Evolutionary conservation across 139 green algal genomes (phyloP).

Genomic region (Micromonas commoda): DNA sequence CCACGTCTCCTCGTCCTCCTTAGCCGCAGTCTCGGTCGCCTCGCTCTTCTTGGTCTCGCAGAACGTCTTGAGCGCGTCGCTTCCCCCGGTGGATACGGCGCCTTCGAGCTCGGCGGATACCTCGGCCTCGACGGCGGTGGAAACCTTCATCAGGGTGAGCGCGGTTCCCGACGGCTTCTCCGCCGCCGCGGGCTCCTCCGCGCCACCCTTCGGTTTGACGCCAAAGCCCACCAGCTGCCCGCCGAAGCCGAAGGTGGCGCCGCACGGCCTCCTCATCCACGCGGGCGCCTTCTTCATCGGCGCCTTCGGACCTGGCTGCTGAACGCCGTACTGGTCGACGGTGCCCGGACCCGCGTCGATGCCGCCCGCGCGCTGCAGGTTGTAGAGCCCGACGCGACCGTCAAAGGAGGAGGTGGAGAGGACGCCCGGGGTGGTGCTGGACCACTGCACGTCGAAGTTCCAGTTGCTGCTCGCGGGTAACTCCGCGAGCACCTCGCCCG

Average conservation of each 20-base stretch:
- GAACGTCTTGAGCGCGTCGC: conserved; percentile 56
- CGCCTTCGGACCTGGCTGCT: conserved; percentile 23
- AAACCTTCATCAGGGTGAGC: conserved; percentile 46
- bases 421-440: conserved; percentile 53
- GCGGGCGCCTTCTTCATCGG: conserved; percentile 52
- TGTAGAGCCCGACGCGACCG: conserved; percentile 52
- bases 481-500: conserved; percentile 46
- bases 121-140: conserved; percentile 64
- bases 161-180: background rate
- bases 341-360: background rate
- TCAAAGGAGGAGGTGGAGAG: conserved; percentile 69
- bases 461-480: conserved; percentile 52
- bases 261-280: conserved; percentile 76
- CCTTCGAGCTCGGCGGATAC: conserved; percentile 67
- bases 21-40: no score
- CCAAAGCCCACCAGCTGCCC: conserved; percentile 47
- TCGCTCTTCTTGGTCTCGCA: conserved; percentile 53
- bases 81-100: conserved; percentile 59
- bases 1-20: conserved; percentile 86
- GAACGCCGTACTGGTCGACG: background rate
- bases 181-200: background rate
- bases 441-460: conserved; percentile 86
- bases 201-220: background rate
- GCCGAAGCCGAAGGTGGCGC: conserved; percentile 67
- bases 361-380: conserved; percentile 38